Evolutionary conservation across 164 flowering plant genomes (phyloP).

Genomic region (Nelumbo lutea): DNA sequence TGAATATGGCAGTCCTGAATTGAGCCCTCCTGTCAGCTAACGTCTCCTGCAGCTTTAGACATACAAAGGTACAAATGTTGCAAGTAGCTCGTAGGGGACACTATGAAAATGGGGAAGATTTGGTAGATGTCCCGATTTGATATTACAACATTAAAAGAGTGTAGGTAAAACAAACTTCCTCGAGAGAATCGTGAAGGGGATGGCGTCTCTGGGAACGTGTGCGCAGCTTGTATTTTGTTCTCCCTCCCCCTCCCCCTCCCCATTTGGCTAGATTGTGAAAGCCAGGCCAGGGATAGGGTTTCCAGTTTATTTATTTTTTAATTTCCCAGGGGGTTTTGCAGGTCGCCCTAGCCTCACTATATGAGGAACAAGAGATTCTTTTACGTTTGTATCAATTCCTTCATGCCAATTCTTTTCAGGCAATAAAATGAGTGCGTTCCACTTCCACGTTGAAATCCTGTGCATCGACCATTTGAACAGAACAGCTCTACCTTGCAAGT

Average conservation of each 20-base stretch:
- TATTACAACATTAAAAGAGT: neutral
- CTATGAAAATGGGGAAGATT: neutral
- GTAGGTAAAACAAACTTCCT: neutral
- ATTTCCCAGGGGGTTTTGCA: slow-evolving; percentile 6
- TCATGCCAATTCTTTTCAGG: neutral
- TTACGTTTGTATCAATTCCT: neutral
- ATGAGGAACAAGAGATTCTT: neutral
- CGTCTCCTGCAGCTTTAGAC: neutral
- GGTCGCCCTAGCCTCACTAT: slow-evolving; percentile 6
- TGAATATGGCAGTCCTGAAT: neutral
- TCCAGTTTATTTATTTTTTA: neutral
- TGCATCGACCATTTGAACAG: no score
- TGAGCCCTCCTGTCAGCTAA: neutral
- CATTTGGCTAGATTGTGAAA: neutral
- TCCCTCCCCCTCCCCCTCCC: neutral
- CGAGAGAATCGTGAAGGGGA: neutral
- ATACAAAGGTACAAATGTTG: neutral
- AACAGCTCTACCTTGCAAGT: no score
- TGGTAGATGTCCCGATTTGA: slow-evolving; percentile 1
- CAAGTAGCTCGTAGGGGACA: neutral
- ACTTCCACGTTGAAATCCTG: no score
- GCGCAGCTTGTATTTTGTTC: slow-evolving; percentile 6
- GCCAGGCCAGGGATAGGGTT: neutral
- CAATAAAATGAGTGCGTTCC: neutral
- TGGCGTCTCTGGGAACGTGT: slow-evolving; percentile 4